Evolutionary conservation across 495 filamentous ascomycete genomes (phyloP), one percentile per base, ranked within the genome.

Genomic region (Letharia columbiana): DNA sequence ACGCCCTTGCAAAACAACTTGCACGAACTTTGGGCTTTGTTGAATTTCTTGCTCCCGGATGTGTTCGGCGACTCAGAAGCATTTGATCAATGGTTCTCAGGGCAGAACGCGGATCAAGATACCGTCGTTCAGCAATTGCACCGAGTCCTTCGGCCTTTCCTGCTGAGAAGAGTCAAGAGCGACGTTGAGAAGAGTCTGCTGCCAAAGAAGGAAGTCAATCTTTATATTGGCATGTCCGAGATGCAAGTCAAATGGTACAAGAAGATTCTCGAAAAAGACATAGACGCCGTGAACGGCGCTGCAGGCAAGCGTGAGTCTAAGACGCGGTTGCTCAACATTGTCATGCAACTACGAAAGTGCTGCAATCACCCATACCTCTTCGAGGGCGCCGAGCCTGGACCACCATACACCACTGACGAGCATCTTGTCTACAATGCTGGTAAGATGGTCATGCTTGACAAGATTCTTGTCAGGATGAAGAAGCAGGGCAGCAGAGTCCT

Each of bases 231-330:
- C 66, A 98, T 99, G 95, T 89, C 95, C 3, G 91, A 96, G 37
- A 99, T 99, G 95, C 95, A 99, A 75, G 86, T 96, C 60, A 96
- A 92, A 72, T 99, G 95, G 95, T 99, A 99, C 70, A 87, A 97
- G 75, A 98, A 96, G 77, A 98, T 99, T 68, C 80, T 99, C 7
- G 95, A 98, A 75, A 98, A 98, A 77, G 95, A 99, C 74, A 99
- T 99, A 64, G 95, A 98, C 71, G 95, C 95, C 17, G 95, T 99
- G 68, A 99, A 99, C 70, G 95, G 95, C 57, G 95, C 95, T 39
- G 91, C 87, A 64, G 94, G 95, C 31, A 98, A 96, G 77, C 87
- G 90, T 61, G 95, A 99, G 75, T 96, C 93, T n/a, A 99, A 99
- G 79, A 98, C 95, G 8, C 86, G 95, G 54, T 83, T 99, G n/a